A percentile compares a stretch with the other conserved stretches of the same genome.
phyloP scores from a whole-genome alignment of 139 green algal species.

The Marvania coccoides region DNA sequence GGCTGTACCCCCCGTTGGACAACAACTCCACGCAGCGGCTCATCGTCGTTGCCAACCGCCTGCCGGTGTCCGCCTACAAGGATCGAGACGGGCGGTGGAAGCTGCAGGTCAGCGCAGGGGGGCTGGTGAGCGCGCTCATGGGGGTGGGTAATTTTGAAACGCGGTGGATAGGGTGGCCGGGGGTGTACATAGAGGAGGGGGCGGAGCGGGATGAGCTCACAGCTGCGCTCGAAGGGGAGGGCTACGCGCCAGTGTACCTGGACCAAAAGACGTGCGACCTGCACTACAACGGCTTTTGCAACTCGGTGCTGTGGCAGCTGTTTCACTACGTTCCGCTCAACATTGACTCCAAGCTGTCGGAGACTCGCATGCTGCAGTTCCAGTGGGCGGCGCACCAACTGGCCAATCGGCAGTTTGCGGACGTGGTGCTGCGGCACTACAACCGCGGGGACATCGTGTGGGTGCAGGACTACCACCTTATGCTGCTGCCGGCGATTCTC shows the following conservation, averaged over 20 bases:
- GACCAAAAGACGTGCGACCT: constrained; percentile 60
- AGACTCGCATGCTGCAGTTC: constrained; percentile 71
- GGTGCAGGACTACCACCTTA: constrained; percentile 94
- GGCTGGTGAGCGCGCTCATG: constrained; percentile 88
- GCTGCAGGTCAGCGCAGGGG: constrained; percentile 81
- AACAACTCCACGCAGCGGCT: constrained; percentile 48
- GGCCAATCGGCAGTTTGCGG: constrained; percentile 62
- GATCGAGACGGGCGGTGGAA: constrained; percentile 67
- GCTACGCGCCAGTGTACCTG: constrained; percentile 88
- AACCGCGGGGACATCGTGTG: constrained; percentile 77
- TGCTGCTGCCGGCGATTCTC: constrained; percentile 85
- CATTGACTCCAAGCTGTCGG: constrained; percentile 77
- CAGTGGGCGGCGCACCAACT: constrained; percentile 87
- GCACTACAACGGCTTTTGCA: constrained; percentile 90
- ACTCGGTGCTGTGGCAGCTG: constrained; percentile 95
- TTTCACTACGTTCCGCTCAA: constrained; percentile 98
- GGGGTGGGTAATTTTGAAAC: constrained; percentile 83
- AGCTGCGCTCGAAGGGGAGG: constrained; percentile 57
- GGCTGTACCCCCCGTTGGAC: not conserved
- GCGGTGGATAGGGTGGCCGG: constrained; percentile 94
- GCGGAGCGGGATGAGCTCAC: constrained; percentile 65
- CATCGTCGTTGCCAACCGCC: constrained; percentile 92
- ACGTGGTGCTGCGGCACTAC: constrained; percentile 75
- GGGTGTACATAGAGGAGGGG: constrained; percentile 67
- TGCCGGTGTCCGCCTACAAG: constrained; percentile 81